Conservation (phyloP, 2,329 filamentous ascomycete species). For the Penicillium corylophilum region DNA sequence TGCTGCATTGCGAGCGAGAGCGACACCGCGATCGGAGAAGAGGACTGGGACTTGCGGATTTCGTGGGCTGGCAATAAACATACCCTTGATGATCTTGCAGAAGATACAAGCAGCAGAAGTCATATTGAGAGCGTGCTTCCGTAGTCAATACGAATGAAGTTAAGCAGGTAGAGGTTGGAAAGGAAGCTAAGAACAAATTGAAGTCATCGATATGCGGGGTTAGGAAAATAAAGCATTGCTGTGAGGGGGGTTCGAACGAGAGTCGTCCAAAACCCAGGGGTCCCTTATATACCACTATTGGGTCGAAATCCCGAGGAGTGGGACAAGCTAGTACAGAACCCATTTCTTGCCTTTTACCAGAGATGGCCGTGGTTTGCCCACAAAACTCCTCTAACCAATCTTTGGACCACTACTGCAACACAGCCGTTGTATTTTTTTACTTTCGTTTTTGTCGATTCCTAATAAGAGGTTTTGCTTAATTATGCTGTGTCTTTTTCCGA, state of each 20-base stretch:
- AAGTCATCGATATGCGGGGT: conserved; percentile 23
- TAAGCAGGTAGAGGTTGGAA: neutral
- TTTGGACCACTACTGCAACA: conserved; percentile 53
- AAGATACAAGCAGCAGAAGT: conserved; percentile 75
- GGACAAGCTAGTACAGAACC: conserved; percentile 69
- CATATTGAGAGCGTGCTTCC: conserved; percentile 18
- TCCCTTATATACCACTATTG: conserved; percentile 11
- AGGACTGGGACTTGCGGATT: neutral
- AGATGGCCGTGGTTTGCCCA: conserved; percentile 69
- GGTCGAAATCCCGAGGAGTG: conserved; percentile 55
- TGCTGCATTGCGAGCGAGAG: neutral
- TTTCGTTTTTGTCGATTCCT: conserved; percentile 29
- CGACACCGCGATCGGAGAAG: neutral
- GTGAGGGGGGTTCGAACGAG: conserved; percentile 31
- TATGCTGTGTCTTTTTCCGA: conserved; percentile 1
- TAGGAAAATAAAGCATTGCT: conserved; percentile 9
- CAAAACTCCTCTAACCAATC: conserved; percentile 59
- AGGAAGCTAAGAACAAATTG: conserved; percentile 3
- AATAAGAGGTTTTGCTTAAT: conserved; percentile 1
- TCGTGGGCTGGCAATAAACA: conserved; percentile 1
- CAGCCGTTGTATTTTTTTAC: conserved; percentile 43
- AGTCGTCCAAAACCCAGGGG: neutral
- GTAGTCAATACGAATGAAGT: neutral
- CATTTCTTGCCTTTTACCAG: conserved; percentile 80
- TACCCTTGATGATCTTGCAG: conserved; percentile 97